Conservation (phyloP, 2,329 filamentous ascomycete species). For the Sporothrix curviconia region DNA sequence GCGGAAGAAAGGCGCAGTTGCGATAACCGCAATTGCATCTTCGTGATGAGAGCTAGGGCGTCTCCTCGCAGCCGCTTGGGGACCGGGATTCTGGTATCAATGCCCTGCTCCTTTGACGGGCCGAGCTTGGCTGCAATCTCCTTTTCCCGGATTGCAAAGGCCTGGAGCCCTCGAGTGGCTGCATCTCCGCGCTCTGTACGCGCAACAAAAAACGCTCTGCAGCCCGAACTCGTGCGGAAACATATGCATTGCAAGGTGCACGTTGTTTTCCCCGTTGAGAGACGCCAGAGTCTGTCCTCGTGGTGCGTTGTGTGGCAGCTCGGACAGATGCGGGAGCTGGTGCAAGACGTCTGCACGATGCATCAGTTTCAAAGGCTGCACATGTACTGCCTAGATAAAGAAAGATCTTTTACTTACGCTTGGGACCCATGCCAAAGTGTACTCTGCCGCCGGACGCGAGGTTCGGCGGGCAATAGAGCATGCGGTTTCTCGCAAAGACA, state of each 20-base stretch:
- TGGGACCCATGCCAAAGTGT: constrained; percentile 69
- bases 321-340: constrained; percentile 53
- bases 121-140: constrained; percentile 55
- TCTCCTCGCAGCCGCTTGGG: constrained; percentile 65
- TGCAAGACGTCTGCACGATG: neutral
- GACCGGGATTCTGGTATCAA: constrained; percentile 29
- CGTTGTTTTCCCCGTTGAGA: constrained; percentile 45
- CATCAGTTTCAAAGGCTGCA: neutral
- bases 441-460: constrained; percentile 62
- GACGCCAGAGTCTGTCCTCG: neutral
- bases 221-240: constrained; percentile 87
- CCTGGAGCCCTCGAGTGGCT: constrained; percentile 67
- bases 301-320: constrained; percentile 32
- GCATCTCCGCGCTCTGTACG: constrained; percentile 59
- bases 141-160: constrained; percentile 78
- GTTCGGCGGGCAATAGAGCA: constrained; percentile 74
- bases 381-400: too few species aligned
- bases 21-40: constrained; percentile 64
- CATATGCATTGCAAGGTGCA: constrained; percentile 81
- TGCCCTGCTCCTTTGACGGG: constrained; percentile 20
- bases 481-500: constrained; percentile 69
- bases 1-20: constrained; percentile 70
- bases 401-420: too few species aligned
- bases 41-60: constrained; percentile 52
- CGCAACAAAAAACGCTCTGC: constrained; percentile 84